Evolutionary conservation across 2,329 filamentous ascomycete species (phyloP), one percentile per base, ranked within the genome.

Genomic region (Ceratocystis smalleyi): DNA sequence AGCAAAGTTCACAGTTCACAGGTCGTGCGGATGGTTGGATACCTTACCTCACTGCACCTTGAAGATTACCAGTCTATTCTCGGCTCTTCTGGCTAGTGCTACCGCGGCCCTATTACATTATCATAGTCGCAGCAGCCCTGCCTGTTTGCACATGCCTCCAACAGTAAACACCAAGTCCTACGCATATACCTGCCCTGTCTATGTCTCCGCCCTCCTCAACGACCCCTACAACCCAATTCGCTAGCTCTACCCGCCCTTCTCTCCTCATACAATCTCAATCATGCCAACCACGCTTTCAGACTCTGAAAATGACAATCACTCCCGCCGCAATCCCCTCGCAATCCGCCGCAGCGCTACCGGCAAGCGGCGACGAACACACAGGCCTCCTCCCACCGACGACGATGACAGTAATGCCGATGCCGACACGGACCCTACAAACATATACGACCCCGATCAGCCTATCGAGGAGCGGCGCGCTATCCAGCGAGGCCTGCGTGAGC

Each of bases 371-470:
- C 69, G 71, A 40, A 72, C 69, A 2, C 60, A 57, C 30, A 70
- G 70, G 40, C 68, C 70, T 27, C 62, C 62, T 30, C 27, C 15
- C n/a, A n/a, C 54, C 24, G 19, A 27, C 17, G 49, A 68, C 22
- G 68, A 69, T 7, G 68, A 47, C 6, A 59, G 17, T 27, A 47
- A 68, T 24, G 67, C 68, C 6, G 68, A 47, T 5, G 61, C 57
- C 43, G 61, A 66, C 10, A 65, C 67, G 12, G 69, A 68, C 62
- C 68, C 69, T 19, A 63, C 67, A 6, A 78, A 81, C 22, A 77
- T 78, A 4, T 95, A 91, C 73, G 88, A 96, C 71, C 91, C 91
- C 0, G 85, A 95, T 67, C 92, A 96, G 72, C 80, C 89, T 65
- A 78, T 87, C 12, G 82, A 87, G 54, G 82, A 91, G 73, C 83